Percentiles rank a stretch among this genome's conserved stretches.
Conservation (phyloP, 805 yeast species). For the Lachancea quebecensis region DNA sequence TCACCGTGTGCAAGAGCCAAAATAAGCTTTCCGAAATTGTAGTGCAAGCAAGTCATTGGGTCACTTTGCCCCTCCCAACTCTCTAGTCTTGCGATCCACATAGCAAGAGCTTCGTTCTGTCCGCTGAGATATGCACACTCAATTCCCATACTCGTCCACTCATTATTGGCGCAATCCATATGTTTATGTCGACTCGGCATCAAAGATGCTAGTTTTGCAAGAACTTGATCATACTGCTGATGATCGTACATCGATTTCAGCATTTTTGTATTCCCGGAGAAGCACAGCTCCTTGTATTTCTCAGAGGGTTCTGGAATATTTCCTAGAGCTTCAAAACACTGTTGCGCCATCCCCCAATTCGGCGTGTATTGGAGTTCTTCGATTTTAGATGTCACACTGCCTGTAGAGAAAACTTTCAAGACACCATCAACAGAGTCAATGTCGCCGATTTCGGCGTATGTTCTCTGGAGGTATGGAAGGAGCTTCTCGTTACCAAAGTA, state of each 20-base stretch:
- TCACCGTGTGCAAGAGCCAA: constrained; percentile 36
- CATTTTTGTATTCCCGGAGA: constrained; percentile 41
- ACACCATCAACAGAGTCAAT: constrained; percentile 86
- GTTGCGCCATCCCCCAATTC: constrained; percentile 81
- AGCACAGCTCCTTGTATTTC: constrained; percentile 17
- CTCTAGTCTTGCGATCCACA: constrained; percentile 56
- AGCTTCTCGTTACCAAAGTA: constrained; percentile 30
- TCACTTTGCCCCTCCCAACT: constrained; percentile 38
- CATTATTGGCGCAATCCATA: constrained; percentile 30
- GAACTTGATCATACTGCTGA: constrained; percentile 63
- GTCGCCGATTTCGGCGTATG: constrained; percentile 85
- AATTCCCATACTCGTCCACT: constrained; percentile 62
- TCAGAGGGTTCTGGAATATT: constrained; percentile 30
- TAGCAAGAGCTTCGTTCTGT: constrained; percentile 39
- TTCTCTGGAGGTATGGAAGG: constrained; percentile 51
- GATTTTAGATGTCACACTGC: constrained; percentile 66
- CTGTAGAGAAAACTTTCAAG: constrained; percentile 61
- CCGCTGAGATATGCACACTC: constrained; percentile 70
- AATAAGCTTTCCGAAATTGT: constrained; percentile 61
- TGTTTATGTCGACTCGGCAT: constrained; percentile 32
- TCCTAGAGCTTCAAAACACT: constrained; percentile 68
- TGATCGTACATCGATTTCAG: constrained; percentile 68
- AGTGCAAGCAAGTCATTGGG: constrained; percentile 47
- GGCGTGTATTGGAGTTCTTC: constrained; percentile 77
- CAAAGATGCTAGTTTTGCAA: constrained; percentile 41